These are phyloP conservation scores for Linaria vulgaris DNA, from an alignment of 257 asterid genomes.

Conservation along the genomic window DNA sequence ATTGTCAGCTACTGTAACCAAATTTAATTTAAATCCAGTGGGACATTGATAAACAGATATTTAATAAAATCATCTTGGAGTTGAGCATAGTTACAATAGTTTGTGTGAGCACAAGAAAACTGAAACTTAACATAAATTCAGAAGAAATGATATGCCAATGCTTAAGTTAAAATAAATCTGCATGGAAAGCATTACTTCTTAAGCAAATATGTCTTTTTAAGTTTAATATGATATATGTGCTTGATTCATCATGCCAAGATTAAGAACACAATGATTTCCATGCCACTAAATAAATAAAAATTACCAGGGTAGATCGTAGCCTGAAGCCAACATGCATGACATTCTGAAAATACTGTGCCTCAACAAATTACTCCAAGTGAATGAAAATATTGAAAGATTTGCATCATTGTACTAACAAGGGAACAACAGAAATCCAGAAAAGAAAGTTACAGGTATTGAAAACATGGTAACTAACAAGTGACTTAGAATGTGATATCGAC, in stretches of 20 bases:
- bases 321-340: constrained; percentile 93
- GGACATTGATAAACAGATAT: too few relatives aligned
- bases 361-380: constrained; percentile 82
- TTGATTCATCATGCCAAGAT: neutral
- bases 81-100: neutral
- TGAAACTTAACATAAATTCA: neutral
- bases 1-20: too few relatives aligned
- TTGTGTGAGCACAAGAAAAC: neutral
- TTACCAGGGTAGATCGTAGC: constrained; percentile 87
- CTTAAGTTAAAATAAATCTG: neutral
- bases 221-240: neutral
- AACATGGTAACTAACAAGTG: neutral
- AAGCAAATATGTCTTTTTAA: neutral
- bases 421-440: neutral
- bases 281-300: constrained; percentile 15
- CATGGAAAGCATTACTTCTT: neutral
- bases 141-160: neutral
- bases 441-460: neutral
- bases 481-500: too few relatives aligned
- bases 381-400: constrained; percentile 38
- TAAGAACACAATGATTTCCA: neutral
- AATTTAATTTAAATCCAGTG: too few relatives aligned
- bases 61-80: too few relatives aligned
- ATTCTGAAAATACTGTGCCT: constrained; percentile 87
- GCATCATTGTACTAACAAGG: constrained; percentile 15